A percentile compares a stretch with the other conserved stretches of the same genome.
phyloP scores from a whole-genome alignment of 371 early-diverging fungal species.

The Mucor sp. region DNA sequence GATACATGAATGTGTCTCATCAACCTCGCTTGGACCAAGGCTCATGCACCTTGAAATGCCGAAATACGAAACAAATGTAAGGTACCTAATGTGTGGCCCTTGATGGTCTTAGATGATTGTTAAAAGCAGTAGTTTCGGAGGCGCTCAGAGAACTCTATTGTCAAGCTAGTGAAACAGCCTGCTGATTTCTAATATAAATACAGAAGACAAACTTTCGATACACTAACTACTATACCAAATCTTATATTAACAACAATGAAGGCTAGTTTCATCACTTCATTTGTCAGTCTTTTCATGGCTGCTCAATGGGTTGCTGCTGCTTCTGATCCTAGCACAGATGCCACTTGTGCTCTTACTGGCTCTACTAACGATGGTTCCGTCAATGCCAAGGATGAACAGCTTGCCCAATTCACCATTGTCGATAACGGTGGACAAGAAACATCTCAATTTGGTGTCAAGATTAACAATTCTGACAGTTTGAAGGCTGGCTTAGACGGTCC shows the following conservation, averaged over 20 bases:
- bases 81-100: background rate
- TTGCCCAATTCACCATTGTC: slow-evolving; percentile 1
- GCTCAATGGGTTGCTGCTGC: background rate
- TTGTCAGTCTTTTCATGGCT: background rate
- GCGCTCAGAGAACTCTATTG: background rate
- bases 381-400: background rate
- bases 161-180: background rate
- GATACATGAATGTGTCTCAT: background rate
- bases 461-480: slow-evolving; percentile 34
- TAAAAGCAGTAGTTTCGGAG: background rate
- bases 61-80: background rate
- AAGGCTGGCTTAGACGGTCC: slow-evolving; percentile 53
- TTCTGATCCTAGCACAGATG: background rate
- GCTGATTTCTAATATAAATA: background rate
- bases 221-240: background rate
- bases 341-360: slow-evolving; percentile 1
- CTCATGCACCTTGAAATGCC: background rate
- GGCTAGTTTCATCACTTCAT: background rate
- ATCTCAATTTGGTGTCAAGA: slow-evolving; percentile 29
- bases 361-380: background rate
- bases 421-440: slow-evolving; percentile 26
- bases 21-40: background rate
- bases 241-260: background rate
- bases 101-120: background rate
- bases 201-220: background rate